Conservation (phyloP, 106 monocot genomes). For the Xerophyta viscosa region DNA sequence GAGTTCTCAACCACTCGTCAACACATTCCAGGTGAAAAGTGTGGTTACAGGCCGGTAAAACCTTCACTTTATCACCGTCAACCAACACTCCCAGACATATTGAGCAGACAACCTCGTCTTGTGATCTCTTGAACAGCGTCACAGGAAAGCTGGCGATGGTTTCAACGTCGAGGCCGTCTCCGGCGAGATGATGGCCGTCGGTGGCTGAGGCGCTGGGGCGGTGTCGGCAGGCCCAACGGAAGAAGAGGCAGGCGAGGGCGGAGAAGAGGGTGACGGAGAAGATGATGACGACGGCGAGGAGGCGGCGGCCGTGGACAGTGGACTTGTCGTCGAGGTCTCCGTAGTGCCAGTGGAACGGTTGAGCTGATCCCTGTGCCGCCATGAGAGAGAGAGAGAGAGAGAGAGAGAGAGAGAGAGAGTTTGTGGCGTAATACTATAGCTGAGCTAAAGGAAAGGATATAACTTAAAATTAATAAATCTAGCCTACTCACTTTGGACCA, state of each 20-base stretch:
- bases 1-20: background rate
- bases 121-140: background rate
- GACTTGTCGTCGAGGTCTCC: slow-evolving; percentile 12
- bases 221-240: slow-evolving; percentile 15
- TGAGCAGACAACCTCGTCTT: background rate
- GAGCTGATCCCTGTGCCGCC: background rate
- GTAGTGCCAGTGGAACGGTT: slow-evolving; percentile 27
- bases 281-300: slow-evolving; percentile 10
- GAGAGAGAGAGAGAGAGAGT: no score
- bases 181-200: background rate
- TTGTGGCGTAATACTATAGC: no score
- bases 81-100: slow-evolving; percentile 1
- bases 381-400: no score
- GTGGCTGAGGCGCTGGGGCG: no score
- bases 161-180: background rate
- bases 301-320: slow-evolving; percentile 17
- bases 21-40: slow-evolving; percentile 1
- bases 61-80: slow-evolving; percentile 6
- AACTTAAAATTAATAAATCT: no score
- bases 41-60: background rate
- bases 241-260: slow-evolving; percentile 18
- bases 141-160: background rate
- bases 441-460: no score
- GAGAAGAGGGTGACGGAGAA: slow-evolving; percentile 19
- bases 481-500: no score